phyloP scores from a whole-genome alignment of 2,329 filamentous ascomycete species.

The Drechmeria coniospora region DNA sequence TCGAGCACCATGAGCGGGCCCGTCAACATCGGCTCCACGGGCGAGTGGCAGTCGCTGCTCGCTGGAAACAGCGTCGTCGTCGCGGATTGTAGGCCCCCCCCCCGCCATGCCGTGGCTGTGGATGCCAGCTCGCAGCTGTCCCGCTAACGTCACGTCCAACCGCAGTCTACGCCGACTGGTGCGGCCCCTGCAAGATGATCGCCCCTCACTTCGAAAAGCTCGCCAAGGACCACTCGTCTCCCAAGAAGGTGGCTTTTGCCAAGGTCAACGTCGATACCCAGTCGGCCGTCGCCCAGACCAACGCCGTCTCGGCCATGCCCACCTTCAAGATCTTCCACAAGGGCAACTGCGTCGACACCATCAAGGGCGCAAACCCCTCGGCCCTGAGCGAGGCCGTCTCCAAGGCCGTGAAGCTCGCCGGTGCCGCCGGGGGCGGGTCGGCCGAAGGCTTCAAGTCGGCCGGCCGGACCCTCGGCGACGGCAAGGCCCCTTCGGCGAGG shows the following conservation, averaged over 20 bases:
- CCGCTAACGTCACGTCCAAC: neutral
- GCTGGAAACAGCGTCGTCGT: conserved; percentile 65
- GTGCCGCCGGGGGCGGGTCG: conserved; percentile 22
- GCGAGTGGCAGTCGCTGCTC: conserved; percentile 59
- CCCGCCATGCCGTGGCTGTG: neutral
- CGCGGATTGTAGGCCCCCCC: conserved; percentile 60
- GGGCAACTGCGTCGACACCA: conserved; percentile 55
- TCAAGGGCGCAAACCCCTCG: conserved; percentile 66
- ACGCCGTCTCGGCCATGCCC: conserved; percentile 76
- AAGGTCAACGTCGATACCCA: conserved; percentile 87
- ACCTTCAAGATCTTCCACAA: conserved; percentile 87
- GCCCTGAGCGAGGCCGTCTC: conserved; percentile 64
- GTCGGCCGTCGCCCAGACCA: conserved; percentile 57
- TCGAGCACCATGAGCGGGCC: conserved; percentile 26
- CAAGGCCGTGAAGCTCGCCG: conserved; percentile 43
- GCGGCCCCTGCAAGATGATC: conserved; percentile 83
- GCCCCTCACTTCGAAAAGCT: conserved; percentile 80
- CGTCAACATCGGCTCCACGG: conserved; percentile 45
- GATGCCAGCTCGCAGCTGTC: neutral
- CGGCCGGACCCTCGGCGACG: conserved; percentile 41
- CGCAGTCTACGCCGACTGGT: conserved; percentile 89
- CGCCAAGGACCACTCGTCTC: conserved; percentile 61
- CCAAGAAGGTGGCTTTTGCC: conserved; percentile 71
- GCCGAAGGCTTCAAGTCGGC: conserved; percentile 36
- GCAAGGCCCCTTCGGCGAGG: conserved; percentile 7